phyloP scores from a whole-genome alignment of 331 rosid species.

The Quercus phellos region DNA sequence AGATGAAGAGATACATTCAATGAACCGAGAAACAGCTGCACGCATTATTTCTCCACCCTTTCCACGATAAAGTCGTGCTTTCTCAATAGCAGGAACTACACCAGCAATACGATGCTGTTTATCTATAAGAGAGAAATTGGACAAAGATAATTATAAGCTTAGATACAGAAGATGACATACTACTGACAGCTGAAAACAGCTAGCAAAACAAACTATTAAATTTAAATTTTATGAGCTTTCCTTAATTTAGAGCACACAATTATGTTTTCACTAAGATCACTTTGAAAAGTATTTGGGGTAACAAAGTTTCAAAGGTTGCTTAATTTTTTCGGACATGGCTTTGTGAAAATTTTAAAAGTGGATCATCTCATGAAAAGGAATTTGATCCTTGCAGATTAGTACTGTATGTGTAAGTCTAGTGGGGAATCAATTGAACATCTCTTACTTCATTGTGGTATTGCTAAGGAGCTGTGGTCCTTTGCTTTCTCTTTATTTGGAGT shows the following conservation, averaged over 20 bases:
- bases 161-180: not conserved
- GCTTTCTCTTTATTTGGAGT: too few relatives aligned
- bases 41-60: conserved; percentile 99
- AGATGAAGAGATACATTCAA: conserved; percentile 66
- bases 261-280: not conserved
- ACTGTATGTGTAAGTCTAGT: too few relatives aligned
- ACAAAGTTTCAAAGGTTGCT: too few relatives aligned
- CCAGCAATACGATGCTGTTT: conserved; percentile 68
- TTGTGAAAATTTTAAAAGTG: too few relatives aligned
- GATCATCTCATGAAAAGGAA: too few relatives aligned
- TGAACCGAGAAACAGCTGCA: conserved; percentile 83
- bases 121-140: conserved; percentile 45
- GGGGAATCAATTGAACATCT: too few relatives aligned
- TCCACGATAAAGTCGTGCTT: conserved; percentile 92
- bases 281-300: too few relatives aligned
- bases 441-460: too few relatives aligned
- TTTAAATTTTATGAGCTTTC: not conserved
- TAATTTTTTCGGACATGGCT: too few relatives aligned
- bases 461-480: too few relatives aligned
- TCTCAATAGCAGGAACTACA: conserved; percentile 79
- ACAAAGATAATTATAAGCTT: not conserved
- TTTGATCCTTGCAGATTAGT: too few relatives aligned
- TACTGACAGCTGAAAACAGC: not conserved
- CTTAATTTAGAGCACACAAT: not conserved
- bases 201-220: not conserved